Evolutionary conservation across 441 rosid genomes (phyloP).

Genomic region (Gossypium davidsonii): DNA sequence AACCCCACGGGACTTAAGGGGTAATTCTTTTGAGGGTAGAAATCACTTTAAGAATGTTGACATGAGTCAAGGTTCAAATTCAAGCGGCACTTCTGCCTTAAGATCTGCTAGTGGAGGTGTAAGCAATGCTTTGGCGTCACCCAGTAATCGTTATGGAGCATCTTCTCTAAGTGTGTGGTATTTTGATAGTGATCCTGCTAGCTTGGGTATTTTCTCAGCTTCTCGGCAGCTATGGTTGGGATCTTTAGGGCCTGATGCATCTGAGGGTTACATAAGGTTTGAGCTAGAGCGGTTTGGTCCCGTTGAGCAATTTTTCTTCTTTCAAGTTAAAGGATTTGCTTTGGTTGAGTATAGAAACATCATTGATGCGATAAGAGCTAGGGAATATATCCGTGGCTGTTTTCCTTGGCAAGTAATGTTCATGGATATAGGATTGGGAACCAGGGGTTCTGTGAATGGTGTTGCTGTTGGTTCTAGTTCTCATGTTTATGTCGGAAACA

Average conservation of each 20-base stretch:
- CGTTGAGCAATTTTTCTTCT: slow-evolving; percentile 64
- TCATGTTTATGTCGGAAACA: slow-evolving; percentile 72
- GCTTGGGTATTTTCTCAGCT: slow-evolving; percentile 77
- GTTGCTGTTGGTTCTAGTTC: slow-evolving; percentile 72
- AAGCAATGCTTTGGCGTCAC: slow-evolving; percentile 45
- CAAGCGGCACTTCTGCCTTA: slow-evolving; percentile 22
- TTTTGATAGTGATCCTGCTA: slow-evolving; percentile 70
- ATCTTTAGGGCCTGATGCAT: slow-evolving; percentile 61
- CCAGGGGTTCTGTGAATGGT: slow-evolving; percentile 68
- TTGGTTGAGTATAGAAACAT: slow-evolving; percentile 80
- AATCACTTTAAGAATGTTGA: slow-evolving; percentile 39
- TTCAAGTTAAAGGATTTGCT: slow-evolving; percentile 72
- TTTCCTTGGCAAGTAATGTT: slow-evolving; percentile 82
- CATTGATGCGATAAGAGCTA: slow-evolving; percentile 79
- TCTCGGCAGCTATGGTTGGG: slow-evolving; percentile 85
- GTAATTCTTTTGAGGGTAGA: slow-evolving; percentile 64
- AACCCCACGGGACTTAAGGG: slow-evolving; percentile 47
- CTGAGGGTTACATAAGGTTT: slow-evolving; percentile 75
- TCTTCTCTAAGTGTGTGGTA: slow-evolving; percentile 58
- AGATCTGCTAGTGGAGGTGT: slow-evolving; percentile 31
- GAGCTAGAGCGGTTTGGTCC: slow-evolving; percentile 88
- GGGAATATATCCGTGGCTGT: slow-evolving; percentile 70
- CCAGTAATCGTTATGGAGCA: slow-evolving; percentile 43
- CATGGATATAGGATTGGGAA: slow-evolving; percentile 80
- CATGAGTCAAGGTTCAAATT: slow-evolving; percentile 25